These are phyloP conservation scores for Helicocarpus griseus DNA, from an alignment of 2,329 filamentous ascomycete genomes.

Conservation along the genomic window DNA sequence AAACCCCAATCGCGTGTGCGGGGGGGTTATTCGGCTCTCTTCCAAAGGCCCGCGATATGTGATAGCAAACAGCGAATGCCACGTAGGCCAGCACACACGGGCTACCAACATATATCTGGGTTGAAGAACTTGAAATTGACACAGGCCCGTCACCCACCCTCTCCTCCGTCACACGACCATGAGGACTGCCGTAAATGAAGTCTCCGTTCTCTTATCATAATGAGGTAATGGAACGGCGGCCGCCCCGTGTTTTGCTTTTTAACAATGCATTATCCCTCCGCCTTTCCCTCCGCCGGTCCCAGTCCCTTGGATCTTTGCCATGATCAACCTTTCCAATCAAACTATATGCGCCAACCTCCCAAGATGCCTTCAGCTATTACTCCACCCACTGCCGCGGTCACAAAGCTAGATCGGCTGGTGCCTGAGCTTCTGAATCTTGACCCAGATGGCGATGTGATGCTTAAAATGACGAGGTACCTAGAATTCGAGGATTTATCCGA, in stretches of 20 bases:
- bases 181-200: neutral
- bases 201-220: neutral
- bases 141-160: neutral
- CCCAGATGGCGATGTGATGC: constrained; percentile 12
- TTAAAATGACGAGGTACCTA: constrained; percentile 11
- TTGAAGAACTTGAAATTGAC: too few species aligned
- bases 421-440: constrained; percentile 10
- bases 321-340: neutral
- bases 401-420: constrained; percentile 1
- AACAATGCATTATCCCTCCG: neutral
- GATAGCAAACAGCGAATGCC: neutral
- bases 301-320: neutral
- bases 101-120: neutral
- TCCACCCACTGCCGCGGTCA: constrained; percentile 1
- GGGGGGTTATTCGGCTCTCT: neutral
- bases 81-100: neutral
- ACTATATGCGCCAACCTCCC: neutral
- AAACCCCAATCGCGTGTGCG: neutral
- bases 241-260: neutral
- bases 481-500: constrained; percentile 6
- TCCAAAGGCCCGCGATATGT: neutral
- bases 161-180: neutral
- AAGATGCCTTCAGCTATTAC: constrained; percentile 11
- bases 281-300: neutral
- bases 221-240: neutral